A percentile compares a stretch with the other conserved stretches of the same genome.
Evolutionary conservation across 306 rosid genomes (phyloP).

Genomic region (Erythrophleum fordii): DNA sequence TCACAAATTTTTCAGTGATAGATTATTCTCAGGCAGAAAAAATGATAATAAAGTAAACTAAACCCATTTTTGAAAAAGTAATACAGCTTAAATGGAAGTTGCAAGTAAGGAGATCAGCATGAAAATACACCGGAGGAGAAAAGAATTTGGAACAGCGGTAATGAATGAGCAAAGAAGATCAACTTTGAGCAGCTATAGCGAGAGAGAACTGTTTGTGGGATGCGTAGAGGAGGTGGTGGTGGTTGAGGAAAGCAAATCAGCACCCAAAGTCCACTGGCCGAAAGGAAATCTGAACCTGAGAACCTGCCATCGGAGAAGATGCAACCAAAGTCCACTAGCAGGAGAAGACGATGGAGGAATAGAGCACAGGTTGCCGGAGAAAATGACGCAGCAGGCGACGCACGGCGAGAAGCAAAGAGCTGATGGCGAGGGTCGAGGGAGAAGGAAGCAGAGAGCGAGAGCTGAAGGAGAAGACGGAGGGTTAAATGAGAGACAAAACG

Average conservation of each 20-base stretch:
- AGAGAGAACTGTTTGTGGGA: conserved; percentile 39
- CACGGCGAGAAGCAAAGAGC: too few species aligned
- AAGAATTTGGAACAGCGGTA: not conserved
- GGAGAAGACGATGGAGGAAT: too few species aligned
- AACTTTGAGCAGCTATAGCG: not conserved
- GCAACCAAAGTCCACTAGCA: too few species aligned
- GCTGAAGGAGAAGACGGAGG: too few species aligned
- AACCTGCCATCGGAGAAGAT: too few species aligned
- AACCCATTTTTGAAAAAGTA: not conserved
- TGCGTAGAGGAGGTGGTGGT: conserved; percentile 37
- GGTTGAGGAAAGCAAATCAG: conserved; percentile 36
- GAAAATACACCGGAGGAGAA: conserved; percentile 27
- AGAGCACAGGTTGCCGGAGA: too few species aligned
- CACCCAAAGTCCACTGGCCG: too few species aligned
- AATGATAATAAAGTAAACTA: not conserved
- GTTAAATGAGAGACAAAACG: too few species aligned
- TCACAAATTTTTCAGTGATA: not conserved
- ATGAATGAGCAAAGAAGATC: not conserved
- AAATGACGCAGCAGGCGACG: too few species aligned
- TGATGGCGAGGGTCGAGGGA: too few species aligned
- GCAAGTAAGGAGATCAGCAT: not conserved
- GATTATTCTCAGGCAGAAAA: not conserved
- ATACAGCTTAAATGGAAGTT: not conserved
- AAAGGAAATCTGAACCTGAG: too few species aligned
- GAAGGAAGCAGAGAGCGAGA: too few species aligned